Evolutionary conservation across 2,329 filamentous ascomycete genomes (phyloP).

Genomic region (Claviceps sorghi): DNA sequence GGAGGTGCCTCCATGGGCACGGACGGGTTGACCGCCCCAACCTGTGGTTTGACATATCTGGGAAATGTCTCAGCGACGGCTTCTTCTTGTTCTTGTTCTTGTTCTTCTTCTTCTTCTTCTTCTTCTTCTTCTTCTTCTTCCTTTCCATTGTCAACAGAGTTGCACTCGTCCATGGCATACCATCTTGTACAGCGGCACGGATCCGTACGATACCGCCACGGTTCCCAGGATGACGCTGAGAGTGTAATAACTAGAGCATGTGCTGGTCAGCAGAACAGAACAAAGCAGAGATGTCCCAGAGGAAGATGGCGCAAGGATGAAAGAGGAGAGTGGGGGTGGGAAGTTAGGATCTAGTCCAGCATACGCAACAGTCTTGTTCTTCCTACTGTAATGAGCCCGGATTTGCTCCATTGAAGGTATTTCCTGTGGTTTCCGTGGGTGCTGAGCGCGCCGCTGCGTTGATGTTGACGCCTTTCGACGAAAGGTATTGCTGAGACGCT

Average conservation of each 20-base stretch:
- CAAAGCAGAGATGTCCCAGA: neutral
- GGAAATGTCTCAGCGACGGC: neutral
- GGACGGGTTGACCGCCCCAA: conserved; percentile 86
- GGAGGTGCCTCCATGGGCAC: conserved; percentile 47
- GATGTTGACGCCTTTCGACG: conserved; percentile 20
- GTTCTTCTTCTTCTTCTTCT: neutral
- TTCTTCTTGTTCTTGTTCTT: neutral
- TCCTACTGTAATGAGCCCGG: conserved; percentile 47
- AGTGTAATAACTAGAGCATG: conserved; percentile 47
- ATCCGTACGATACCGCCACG: conserved; percentile 67
- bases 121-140: too few relatives aligned
- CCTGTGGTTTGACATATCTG: conserved; percentile 70
- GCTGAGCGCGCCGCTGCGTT: conserved; percentile 11
- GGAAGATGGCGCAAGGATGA: neutral
- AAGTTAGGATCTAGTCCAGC: too few relatives aligned
- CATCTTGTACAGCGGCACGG: conserved; percentile 80
- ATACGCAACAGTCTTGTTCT: conserved; percentile 47
- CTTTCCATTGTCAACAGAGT: too few relatives aligned
- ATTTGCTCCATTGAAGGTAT: conserved; percentile 48
- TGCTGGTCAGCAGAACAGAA: neutral
- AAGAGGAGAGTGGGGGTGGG: too few relatives aligned
- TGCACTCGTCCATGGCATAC: conserved; percentile 23
- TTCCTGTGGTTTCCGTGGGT: conserved; percentile 14
- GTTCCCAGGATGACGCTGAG: conserved; percentile 67
- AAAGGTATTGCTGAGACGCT: conserved; percentile 9